Evolutionary conservation across 306 rosid genomes (phyloP).

Genomic region (Quercus variabilis): DNA sequence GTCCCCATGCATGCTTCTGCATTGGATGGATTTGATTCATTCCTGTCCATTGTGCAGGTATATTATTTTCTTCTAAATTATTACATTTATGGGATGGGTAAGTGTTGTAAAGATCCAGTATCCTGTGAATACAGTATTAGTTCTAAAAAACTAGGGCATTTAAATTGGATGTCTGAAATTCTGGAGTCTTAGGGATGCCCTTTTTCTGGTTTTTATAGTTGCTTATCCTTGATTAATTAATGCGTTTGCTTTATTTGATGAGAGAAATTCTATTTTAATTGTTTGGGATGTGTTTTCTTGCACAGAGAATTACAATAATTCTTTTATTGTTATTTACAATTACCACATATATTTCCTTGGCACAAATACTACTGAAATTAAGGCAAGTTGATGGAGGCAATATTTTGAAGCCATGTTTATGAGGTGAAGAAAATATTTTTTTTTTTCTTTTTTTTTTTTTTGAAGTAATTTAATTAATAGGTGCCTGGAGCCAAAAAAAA

Average conservation of each 20-base stretch:
- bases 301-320: not conserved
- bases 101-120: not conserved
- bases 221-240: too few relatives aligned
- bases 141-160: not conserved
- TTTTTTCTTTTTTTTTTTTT: too few relatives aligned
- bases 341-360: not conserved
- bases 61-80: not conserved
- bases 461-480: too few relatives aligned
- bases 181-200: not conserved
- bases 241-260: not conserved
- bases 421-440: not conserved
- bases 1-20: conserved; percentile 89
- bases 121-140: not conserved
- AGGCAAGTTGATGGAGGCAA: not conserved
- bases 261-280: not conserved
- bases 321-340: not conserved
- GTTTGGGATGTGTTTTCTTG: not conserved
- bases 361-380: not conserved
- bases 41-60: conserved; percentile 88
- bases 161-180: not conserved
- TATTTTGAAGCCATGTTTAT: not conserved
- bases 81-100: not conserved
- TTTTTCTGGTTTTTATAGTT: not conserved
- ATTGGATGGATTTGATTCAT: conserved; percentile 82
- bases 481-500: too few relatives aligned